Evolutionary conservation across 2,329 filamentous ascomycete species (phyloP).

Genomic region (Talaromyces verruculosus): DNA sequence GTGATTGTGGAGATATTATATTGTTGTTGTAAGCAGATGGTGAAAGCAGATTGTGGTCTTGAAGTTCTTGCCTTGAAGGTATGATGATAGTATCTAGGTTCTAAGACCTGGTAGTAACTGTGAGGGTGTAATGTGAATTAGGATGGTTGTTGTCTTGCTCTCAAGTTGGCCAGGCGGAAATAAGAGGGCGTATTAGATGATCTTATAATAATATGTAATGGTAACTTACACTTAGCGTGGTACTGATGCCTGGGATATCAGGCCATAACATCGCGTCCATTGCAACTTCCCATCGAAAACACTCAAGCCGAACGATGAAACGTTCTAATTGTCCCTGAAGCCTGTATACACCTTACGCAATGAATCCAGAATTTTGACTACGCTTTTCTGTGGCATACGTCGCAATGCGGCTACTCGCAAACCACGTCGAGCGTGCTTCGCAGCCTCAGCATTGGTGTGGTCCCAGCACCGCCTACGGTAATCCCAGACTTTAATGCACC

Average conservation of each 20-base stretch:
- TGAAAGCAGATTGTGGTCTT: slow-evolving; percentile 56
- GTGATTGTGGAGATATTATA: slow-evolving; percentile 63
- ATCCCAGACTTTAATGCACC: no score
- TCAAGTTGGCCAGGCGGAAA: background rate
- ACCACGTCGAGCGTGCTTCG: no score
- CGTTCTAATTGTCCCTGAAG: background rate
- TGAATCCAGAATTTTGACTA: no score
- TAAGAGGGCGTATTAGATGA: slow-evolving; percentile 6
- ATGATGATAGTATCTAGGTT: slow-evolving; percentile 14
- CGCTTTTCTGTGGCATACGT: no score
- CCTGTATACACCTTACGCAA: background rate
- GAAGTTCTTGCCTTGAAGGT: slow-evolving; percentile 25
- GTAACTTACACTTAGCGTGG: slow-evolving; percentile 1
- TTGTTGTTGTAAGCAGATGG: slow-evolving; percentile 68
- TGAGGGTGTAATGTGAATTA: background rate
- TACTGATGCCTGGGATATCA: background rate
- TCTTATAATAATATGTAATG: slow-evolving; percentile 3
- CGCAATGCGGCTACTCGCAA: no score
- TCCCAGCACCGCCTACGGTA: no score
- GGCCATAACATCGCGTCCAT: background rate
- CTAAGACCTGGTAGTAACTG: background rate
- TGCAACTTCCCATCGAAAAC: no score
- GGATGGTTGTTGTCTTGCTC: background rate
- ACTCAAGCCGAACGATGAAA: no score
- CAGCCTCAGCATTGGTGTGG: background rate